These are phyloP conservation scores for Pelargonium nanum DNA, from an alignment of 345 rosid species.

Conservation along the genomic window DNA sequence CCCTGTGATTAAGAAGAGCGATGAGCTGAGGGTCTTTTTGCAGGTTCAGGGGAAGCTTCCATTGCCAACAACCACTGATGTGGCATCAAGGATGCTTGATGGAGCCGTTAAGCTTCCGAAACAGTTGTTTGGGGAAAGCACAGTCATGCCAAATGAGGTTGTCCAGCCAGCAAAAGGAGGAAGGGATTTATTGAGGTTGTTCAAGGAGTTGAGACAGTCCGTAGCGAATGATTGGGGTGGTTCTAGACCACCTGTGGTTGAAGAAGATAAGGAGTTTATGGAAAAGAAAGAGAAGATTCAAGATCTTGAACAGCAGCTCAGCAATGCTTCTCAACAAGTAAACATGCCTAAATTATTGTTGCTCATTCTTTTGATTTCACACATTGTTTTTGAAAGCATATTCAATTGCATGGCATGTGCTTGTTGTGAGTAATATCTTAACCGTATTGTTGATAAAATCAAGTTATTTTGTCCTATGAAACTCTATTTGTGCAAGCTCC, in stretches of 20 bases:
- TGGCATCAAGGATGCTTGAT: conserved; percentile 90
- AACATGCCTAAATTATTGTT: not conserved
- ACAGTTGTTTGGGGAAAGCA: conserved; percentile 76
- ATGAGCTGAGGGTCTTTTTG: conserved; percentile 71
- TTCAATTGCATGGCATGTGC: no score
- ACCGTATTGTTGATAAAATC: no score
- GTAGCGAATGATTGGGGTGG: conserved; percentile 88
- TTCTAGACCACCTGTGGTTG: conserved; percentile 60
- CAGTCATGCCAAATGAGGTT: conserved; percentile 60
- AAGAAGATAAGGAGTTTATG: conserved; percentile 87
- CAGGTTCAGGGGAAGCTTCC: conserved; percentile 75
- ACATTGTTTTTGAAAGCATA: no score
- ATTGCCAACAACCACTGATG: conserved; percentile 52
- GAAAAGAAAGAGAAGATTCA: conserved; percentile 73
- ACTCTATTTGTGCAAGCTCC: not conserved
- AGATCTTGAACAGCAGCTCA: conserved; percentile 81
- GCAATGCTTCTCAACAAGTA: conserved; percentile 91
- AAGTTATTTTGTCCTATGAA: not conserved
- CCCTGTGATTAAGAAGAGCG: conserved; percentile 69
- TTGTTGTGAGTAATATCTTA: no score
- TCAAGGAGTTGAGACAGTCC: conserved; percentile 84
- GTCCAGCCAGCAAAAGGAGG: conserved; percentile 87
- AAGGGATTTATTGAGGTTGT: conserved; percentile 76
- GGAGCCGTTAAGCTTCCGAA: conserved; percentile 77
- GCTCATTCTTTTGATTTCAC: not conserved